Evolutionary conservation across 345 rosid genomes (phyloP), one percentile per base, ranked within the genome.

Genomic region (Murraya koenigii): DNA sequence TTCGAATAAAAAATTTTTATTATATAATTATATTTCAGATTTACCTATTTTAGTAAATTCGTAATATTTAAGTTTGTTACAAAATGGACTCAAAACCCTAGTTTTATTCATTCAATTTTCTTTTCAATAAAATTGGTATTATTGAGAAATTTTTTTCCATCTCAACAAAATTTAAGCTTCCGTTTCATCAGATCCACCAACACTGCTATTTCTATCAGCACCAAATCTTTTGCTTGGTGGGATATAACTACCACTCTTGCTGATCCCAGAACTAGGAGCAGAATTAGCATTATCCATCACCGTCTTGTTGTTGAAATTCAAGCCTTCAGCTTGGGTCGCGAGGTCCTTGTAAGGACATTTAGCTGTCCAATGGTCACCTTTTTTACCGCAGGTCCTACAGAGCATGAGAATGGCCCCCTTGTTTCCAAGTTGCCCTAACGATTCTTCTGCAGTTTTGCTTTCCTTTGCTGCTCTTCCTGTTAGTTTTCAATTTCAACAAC

Each of bases 281-380:
- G 65, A 44, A 28, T 83, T 75, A 23, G 80, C 58, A 65, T 91
- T 93, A 3, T 85, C 30, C 25, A 81, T 58, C 4, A 79, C 28
- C 4, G 89, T 90, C 71, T 86, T 83, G 36, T 89, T 91, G 4
- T 76, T 79, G 54, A 82, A 85, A 62, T 62, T 62, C 36, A 28
- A 28, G 66, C 72, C 67, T 70, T 87, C 89, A 0, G 82, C 5
- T 9, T 59, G 88, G 15, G 80, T 76, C 49, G 86, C 84, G 47
- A 86, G 91, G 82, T 91, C 88, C 86, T 89, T 89, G 81, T 86
- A 87, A 1, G 92, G 95, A 74, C 94, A 90, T 66, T 80, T 81
- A 1, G 92, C 79, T 5, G 94, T 89, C 94, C 91, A 90, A 80
- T 89, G 94, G 55, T 89, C 94, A 70, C 93, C 97, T 79, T 85